Evolutionary conservation across 768 basidiomycete species (phyloP), one percentile per base, ranked within the genome.

Genomic region (Tulasnella sp.): DNA sequence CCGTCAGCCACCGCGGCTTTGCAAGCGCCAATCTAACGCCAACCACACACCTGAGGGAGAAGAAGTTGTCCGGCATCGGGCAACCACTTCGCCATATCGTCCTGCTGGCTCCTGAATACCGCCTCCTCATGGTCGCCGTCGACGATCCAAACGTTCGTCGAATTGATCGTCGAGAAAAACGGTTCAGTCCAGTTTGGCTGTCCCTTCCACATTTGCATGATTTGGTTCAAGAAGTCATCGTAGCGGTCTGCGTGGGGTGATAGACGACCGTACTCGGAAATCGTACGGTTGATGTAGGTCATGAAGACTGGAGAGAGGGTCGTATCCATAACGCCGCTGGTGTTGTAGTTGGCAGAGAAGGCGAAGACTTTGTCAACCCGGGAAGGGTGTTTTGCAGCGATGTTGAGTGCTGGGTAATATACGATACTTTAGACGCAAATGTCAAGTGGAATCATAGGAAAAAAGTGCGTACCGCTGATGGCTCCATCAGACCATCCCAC

Each of bases 181-280:
- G 44, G 11, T n/a, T 75, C 74, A 9, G 74, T 75, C 74, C 74
- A 75, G 74, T 75, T 75, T 23, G 74, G 74, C 32, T 75, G 74
- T 4, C 16, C n/a, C 29, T 26, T 13, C 74, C 74, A 75, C 74
- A 75, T 75, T 39, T 40, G 11, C 26, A 26, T 2, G 55, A 75
- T 51, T 32, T 75, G 44, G 37, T 75, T 39, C 39, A 51, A 55
- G 44, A 75, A 75, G 3, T 48, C 74, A n/a, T 75, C 48, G 48
- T 75, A 75, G 18, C 46, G 74, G 23, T 75, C 46, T 26, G 74
- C 15, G 46, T 40, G 35, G 0, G 74, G 74, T 15, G 39, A 51
- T n/a, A 75, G n/a, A 3, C 55, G 44, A 20, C 39, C 46, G 48
- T 75, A 75, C 23, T 75, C 74, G 2, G 29, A 18, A 23, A 75